Conservation (phyloP, 257 asterid species). For the Penstemon davidsonii region DNA sequence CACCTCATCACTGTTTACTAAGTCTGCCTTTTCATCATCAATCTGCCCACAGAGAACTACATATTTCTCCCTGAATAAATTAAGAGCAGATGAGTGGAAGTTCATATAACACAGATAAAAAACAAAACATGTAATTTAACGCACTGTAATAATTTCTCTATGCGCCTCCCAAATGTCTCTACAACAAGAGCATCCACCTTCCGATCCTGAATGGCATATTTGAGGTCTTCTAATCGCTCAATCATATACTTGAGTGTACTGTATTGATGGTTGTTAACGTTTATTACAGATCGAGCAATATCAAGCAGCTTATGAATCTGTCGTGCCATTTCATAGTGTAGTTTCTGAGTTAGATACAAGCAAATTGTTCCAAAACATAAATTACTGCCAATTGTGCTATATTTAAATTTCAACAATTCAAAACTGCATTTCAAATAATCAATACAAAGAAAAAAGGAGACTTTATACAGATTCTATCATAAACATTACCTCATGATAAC, state of each 20-base stretch:
- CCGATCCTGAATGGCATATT: conserved; percentile 57
- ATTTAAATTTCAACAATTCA: conserved; percentile 1
- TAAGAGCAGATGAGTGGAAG: conserved; percentile 26
- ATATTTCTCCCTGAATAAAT: conserved; percentile 84
- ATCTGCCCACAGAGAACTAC: conserved; percentile 84
- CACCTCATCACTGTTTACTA: conserved; percentile 49
- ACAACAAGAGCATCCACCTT: conserved; percentile 59
- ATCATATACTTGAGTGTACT: conserved; percentile 79
- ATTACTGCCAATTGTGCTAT: not conserved
- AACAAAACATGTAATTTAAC: conserved; percentile 19
- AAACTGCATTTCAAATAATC: not conserved
- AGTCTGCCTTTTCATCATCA: conserved; percentile 74
- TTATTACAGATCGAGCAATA: conserved; percentile 75
- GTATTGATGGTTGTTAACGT: conserved; percentile 62
- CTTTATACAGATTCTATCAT: conserved; percentile 19
- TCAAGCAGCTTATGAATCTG: conserved; percentile 82
- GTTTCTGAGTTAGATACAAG: conserved; percentile 31
- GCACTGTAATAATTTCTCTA: conserved; percentile 57
- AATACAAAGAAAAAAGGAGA: no score
- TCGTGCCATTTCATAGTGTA: conserved; percentile 40
- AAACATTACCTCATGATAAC: conserved; percentile 72
- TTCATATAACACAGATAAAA: conserved; percentile 16
- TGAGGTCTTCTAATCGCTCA: conserved; percentile 77
- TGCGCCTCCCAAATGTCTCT: conserved; percentile 57
- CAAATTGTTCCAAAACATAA: conserved; percentile 18